phyloP scores from a whole-genome alignment of 805 yeast genomes.

The Candida hungchunana region DNA sequence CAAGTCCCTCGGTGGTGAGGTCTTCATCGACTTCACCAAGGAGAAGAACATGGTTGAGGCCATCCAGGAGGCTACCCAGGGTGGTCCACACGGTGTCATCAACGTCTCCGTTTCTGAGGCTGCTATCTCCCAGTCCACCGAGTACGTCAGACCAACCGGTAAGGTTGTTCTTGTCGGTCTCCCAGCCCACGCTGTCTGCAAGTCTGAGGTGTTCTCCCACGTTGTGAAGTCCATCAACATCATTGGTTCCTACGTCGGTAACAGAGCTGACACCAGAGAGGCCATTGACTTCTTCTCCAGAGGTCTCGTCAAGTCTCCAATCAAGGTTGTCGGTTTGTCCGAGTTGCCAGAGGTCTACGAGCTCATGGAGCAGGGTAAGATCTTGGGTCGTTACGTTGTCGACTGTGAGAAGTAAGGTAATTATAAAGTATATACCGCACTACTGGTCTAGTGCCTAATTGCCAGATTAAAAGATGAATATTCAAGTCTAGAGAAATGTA shows the following conservation, averaged over 20 bases:
- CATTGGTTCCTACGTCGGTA: constrained; percentile 81
- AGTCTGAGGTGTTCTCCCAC: constrained; percentile 47
- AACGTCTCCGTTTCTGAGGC: constrained; percentile 42
- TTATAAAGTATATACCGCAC: too few relatives aligned
- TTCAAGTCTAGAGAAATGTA: too few relatives aligned
- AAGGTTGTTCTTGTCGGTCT: constrained; percentile 59
- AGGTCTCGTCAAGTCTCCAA: constrained; percentile 68
- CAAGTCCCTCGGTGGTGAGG: constrained; percentile 61
- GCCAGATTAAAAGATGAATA: too few relatives aligned
- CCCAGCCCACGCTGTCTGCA: constrained; percentile 56
- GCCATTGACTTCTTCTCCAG: constrained; percentile 70
- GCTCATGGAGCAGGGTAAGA: constrained; percentile 78
- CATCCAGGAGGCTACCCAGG: constrained; percentile 46
- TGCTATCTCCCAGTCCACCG: constrained; percentile 46
- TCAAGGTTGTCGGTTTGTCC: constrained; percentile 71
- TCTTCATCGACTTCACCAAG: constrained; percentile 52
- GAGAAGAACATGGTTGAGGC: constrained; percentile 49
- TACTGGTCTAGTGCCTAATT: too few relatives aligned
- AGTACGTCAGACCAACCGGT: constrained; percentile 57
- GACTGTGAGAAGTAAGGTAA: constrained; percentile 14
- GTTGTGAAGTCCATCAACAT: constrained; percentile 53
- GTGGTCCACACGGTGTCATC: constrained; percentile 61
- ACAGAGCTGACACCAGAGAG: constrained; percentile 82
- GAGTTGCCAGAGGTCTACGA: constrained; percentile 67
- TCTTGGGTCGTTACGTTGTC: constrained; percentile 67